These are phyloP conservation scores for Capsella bursapastoris DNA, from an alignment of 345 rosid species.

Conservation along the genomic window DNA sequence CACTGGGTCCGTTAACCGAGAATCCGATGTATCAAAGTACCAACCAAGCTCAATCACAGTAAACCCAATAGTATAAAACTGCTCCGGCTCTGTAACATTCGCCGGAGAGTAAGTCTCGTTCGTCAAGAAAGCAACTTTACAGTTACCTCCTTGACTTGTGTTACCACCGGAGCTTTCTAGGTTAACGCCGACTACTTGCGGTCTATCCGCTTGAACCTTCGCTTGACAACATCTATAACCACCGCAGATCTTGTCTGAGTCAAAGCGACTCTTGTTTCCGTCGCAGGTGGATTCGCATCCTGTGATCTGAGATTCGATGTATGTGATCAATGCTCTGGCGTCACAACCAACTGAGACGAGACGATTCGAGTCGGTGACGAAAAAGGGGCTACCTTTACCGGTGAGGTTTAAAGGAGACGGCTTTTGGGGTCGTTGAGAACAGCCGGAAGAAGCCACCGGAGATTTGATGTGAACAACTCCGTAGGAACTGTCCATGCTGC, in stretches of 20 bases:
- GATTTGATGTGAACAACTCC: constrained; percentile 21
- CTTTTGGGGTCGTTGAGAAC: constrained; percentile 21
- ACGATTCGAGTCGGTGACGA: constrained; percentile 39
- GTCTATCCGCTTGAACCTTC: constrained; percentile 28
- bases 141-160: constrained; percentile 9
- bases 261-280: not conserved
- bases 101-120: constrained; percentile 27
- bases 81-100: constrained; percentile 20
- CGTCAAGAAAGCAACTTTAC: constrained; percentile 40
- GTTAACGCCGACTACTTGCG: not conserved
- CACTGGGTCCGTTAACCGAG: constrained; percentile 2
- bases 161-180: constrained; percentile 15
- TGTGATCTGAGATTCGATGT: constrained; percentile 22
- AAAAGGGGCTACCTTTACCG: constrained; percentile 42
- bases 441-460: constrained; percentile 43
- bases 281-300: constrained; percentile 53
- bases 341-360: constrained; percentile 51
- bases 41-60: constrained; percentile 46
- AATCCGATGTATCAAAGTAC: constrained; percentile 34
- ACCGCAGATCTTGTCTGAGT: constrained; percentile 40
- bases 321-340: constrained; percentile 16
- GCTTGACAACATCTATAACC: constrained; percentile 54
- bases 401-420: constrained; percentile 33
- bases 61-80: constrained; percentile 19
- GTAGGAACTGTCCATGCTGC: not conserved